Percentiles rank a stretch among this genome's conserved stretches.
Conservation (phyloP, 2,329 filamentous ascomycete genomes). For the Hymenoscyphus repandus region DNA sequence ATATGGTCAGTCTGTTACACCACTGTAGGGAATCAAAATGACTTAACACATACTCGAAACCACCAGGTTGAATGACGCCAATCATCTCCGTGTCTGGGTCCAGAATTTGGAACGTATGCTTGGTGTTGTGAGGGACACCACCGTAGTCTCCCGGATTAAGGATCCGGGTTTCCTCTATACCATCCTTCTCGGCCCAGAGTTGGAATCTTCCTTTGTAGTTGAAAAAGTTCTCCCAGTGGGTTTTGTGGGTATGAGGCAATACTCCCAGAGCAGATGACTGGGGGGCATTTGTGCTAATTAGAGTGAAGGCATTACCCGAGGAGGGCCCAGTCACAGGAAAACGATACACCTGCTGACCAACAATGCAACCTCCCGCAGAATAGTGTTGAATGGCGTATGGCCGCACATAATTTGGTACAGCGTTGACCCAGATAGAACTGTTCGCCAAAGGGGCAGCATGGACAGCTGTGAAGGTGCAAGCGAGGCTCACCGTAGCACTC, state of each 20-base stretch:
- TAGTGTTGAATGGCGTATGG: too few relatives aligned
- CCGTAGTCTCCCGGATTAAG: constrained; percentile 42
- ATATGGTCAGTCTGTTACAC: background rate
- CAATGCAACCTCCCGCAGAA: constrained; percentile 23
- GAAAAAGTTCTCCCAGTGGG: constrained; percentile 44
- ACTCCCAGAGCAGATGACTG: constrained; percentile 35
- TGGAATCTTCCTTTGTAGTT: constrained; percentile 40
- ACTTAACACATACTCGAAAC: constrained; percentile 37
- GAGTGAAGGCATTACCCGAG: constrained; percentile 39
- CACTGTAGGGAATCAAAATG: background rate
- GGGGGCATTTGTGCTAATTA: constrained; percentile 40
- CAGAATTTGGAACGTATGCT: constrained; percentile 43
- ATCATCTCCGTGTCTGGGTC: constrained; percentile 44
- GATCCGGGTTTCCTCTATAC: constrained; percentile 33
- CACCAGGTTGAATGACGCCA: constrained; percentile 41
- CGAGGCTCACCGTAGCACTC: too few relatives aligned
- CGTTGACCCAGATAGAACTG: too few relatives aligned
- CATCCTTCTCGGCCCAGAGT: constrained; percentile 36
- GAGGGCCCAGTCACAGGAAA: constrained; percentile 41
- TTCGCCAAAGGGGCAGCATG: too few relatives aligned
- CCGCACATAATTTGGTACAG: too few relatives aligned
- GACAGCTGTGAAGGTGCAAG: too few relatives aligned
- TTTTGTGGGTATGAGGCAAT: constrained; percentile 38
- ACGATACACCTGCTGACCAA: constrained; percentile 36
- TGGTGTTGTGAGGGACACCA: constrained; percentile 40